Percentiles rank a stretch among this genome's conserved stretches.
Conservation (phyloP, 257 asterid species). For the Rehmannia glutinosa region DNA sequence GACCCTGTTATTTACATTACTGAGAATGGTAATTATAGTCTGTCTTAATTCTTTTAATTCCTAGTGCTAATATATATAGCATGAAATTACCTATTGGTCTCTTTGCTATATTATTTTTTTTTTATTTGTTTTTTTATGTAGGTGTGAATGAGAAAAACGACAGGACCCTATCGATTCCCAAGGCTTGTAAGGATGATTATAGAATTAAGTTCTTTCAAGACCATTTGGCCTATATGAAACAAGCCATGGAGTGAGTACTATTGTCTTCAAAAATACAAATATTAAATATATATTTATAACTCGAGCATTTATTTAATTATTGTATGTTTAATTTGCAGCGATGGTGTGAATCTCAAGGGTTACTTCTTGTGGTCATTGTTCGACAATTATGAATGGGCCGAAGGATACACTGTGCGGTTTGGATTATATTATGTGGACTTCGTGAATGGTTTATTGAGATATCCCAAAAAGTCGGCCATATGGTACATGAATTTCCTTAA, state of each 20-base stretch:
- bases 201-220: constrained; percentile 14
- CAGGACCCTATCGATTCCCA: neutral
- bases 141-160: constrained; percentile 17
- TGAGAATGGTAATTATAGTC: constrained; percentile 31
- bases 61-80: too few relatives aligned
- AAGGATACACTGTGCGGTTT: constrained; percentile 19
- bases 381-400: constrained; percentile 23
- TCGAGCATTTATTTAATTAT: too few relatives aligned
- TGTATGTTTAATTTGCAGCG: neutral
- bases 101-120: neutral
- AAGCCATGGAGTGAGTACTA: constrained; percentile 18
- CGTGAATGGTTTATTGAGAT: constrained; percentile 1
- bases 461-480: constrained; percentile 16
- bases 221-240: constrained; percentile 16
- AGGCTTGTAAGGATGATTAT: constrained; percentile 2
- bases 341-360: neutral
- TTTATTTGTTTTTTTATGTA: neutral
- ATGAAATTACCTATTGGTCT: neutral
- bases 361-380: constrained; percentile 10
- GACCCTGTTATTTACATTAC: constrained; percentile 30
- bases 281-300: too few relatives aligned
- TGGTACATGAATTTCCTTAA: constrained; percentile 23
- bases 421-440: constrained; percentile 16
- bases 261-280: neutral
- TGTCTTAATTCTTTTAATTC: too few relatives aligned